Base-by-base conservation (phyloP, 148 eudicot species). In the Cornus controversa region DNA sequence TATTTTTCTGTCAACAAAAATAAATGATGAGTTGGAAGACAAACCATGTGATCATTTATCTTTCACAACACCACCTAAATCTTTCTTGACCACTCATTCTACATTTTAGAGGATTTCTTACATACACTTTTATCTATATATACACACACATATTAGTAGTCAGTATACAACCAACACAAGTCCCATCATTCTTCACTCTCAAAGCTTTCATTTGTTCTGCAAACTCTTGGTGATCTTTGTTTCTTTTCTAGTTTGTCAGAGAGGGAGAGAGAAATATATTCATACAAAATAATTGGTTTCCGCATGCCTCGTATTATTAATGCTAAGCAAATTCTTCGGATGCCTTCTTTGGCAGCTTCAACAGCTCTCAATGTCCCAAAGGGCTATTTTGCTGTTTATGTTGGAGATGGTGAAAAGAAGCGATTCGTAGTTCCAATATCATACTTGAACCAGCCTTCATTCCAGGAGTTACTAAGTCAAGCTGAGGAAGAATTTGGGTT, bases 311-410 rank as follows among this genome's bases (percentile, higher is more conserved):
- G 25, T 60, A 60, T 60, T n/a, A 8, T 60, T 65, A 69, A 77
- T 25, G 69, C 84, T 5, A 81, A 73, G 71, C 69, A 77, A 53
- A 73, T 29, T 28, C 64, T 82, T 27, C 65, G 54, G 15, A 11
- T 54, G 37, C 71, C 66, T 23, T 74, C 72, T 4, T 62, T 47
- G 37, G 18, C 6, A 10, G 68, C 62, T 40, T 65, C 68, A 36
- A 37, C 77, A 10, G 50, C 70, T 37, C 8, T n/a, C 6, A 69
- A 75, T 67, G 87, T 73, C 36, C 82, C 80, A 4, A 85, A 79
- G 65, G 82, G 87, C 6, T 80, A 85, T 53, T 71, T 82, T 34
- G 77, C 81, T 29, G 77, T 82, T 74, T 82, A 77, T 77, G 85
- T 79, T 70, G 83, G 87, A 24, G 85, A 79, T 53, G 69, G 69